These are phyloP conservation scores for Dioscorea zingiberensis DNA, from an alignment of 106 monocot genomes.

Conservation along the genomic window DNA sequence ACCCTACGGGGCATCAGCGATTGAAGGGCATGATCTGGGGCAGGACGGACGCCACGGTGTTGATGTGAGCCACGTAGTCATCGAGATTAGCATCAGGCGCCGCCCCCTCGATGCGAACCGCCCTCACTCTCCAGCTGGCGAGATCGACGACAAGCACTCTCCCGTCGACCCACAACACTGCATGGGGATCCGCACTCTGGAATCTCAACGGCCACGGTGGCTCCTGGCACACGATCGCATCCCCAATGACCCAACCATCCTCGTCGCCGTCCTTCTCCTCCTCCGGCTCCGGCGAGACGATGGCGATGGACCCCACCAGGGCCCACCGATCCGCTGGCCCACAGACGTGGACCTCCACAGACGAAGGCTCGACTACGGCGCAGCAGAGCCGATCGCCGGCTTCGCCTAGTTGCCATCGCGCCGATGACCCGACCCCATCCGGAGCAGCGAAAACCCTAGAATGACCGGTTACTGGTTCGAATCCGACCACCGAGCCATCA, in stretches of 20 bases:
- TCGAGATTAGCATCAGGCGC: neutral
- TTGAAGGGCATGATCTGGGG: too few species aligned
- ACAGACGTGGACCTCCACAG: slow-evolving; percentile 4
- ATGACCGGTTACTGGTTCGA: slow-evolving; percentile 5
- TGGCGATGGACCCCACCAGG: neutral
- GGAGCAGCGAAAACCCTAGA: neutral
- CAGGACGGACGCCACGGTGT: neutral
- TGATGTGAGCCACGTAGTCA: slow-evolving; percentile 12
- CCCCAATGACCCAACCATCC: too few species aligned
- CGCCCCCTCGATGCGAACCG: slow-evolving; percentile 2
- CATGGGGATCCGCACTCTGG: slow-evolving; percentile 16
- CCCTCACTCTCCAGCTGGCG: slow-evolving; percentile 7
- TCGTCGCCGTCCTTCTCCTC: neutral
- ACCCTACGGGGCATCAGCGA: too few species aligned
- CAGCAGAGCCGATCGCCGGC: slow-evolving; percentile 13
- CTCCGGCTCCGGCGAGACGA: neutral
- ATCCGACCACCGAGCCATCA: neutral
- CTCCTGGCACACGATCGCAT: slow-evolving; percentile 3
- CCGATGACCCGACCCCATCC: neutral
- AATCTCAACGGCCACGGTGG: slow-evolving; percentile 13
- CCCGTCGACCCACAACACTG: slow-evolving; percentile 13
- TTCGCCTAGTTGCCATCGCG: slow-evolving; percentile 8
- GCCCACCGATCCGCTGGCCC: slow-evolving; percentile 5
- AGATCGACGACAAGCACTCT: slow-evolving; percentile 11
- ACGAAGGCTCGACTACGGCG: neutral